These are phyloP conservation scores for Russula brevipes DNA, from an alignment of 768 basidiomycete species.

Conservation along the genomic window DNA sequence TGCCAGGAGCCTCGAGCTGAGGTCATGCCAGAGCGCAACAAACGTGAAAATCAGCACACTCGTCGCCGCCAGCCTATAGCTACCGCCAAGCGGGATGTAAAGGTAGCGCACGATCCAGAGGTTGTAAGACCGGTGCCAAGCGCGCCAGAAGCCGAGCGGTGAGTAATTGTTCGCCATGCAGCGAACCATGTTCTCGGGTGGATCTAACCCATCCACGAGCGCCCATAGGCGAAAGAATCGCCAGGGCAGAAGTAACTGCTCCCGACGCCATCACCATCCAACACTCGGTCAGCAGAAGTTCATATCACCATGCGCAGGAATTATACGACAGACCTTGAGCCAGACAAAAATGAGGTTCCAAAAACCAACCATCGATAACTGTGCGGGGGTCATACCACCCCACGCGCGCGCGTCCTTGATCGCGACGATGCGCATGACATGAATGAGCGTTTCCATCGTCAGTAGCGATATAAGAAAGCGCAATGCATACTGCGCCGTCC, in stretches of 20 bases:
- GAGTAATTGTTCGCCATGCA: conserved; percentile 99
- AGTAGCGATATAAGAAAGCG: conserved; percentile 69
- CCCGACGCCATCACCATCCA: background rate
- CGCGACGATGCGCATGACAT: conserved; percentile 95
- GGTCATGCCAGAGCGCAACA: conserved; percentile 96
- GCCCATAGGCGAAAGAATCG: conserved; percentile 96
- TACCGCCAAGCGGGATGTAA: conserved; percentile 87
- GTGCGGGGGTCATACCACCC: conserved; percentile 67
- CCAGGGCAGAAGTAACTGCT: conserved; percentile 90
- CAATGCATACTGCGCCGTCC: conserved; percentile 50
- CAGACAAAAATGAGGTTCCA: conserved; percentile 97
- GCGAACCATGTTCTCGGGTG: conserved; percentile 98
- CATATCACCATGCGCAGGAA: background rate
- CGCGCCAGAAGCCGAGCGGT: conserved; percentile 86
- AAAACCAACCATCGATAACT: conserved; percentile 90
- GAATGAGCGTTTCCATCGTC: conserved; percentile 87
- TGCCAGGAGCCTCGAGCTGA: conserved; percentile 77
- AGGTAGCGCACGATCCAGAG: conserved; percentile 92
- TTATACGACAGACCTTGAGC: conserved; percentile 67
- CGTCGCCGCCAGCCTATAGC: conserved; percentile 50
- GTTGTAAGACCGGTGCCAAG: conserved; percentile 96
- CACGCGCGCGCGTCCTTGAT: conserved; percentile 89
- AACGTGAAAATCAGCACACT: conserved; percentile 86
- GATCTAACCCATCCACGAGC: conserved; percentile 78
- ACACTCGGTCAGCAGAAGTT: background rate